Percentiles rank a stretch among this genome's conserved stretches.
These are phyloP conservation scores for Jamesozyma piceae DNA, from an alignment of 805 yeast genomes.

Conservation along the genomic window DNA sequence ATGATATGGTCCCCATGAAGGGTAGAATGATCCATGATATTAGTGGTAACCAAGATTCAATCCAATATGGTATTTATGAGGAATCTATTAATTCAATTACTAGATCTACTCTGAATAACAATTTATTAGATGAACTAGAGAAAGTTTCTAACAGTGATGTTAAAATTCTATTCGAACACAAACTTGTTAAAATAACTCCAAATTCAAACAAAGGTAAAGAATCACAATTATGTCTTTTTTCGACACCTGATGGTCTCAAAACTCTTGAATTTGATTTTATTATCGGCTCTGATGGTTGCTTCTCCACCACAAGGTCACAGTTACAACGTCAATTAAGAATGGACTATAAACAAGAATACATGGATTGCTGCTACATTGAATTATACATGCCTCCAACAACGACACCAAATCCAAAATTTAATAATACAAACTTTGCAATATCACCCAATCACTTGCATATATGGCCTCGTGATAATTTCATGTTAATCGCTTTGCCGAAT, in stretches of 20 bases:
- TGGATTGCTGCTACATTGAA: constrained; percentile 78
- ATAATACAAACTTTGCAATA: constrained; percentile 37
- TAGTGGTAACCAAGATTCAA: constrained; percentile 55
- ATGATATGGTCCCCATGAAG: constrained; percentile 68
- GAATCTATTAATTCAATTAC: constrained; percentile 82
- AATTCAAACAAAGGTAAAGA: constrained; percentile 8
- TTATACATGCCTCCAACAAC: constrained; percentile 57
- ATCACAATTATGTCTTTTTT: constrained; percentile 15
- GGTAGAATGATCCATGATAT: constrained; percentile 84
- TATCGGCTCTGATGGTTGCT: constrained; percentile 83
- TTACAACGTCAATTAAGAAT: constrained; percentile 58
- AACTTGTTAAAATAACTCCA: constrained; percentile 39
- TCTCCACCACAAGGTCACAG: constrained; percentile 60
- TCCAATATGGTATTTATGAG: constrained; percentile 70
- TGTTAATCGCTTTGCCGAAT: constrained; percentile 87
- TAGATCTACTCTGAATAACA: constrained; percentile 56
- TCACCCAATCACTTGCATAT: constrained; percentile 77
- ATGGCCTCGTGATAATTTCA: constrained; percentile 81
- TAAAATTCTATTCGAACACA: constrained; percentile 39
- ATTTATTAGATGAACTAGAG: constrained; percentile 55
- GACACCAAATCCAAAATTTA: constrained; percentile 17
- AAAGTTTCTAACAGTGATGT: constrained; percentile 23
- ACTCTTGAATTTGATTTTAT: constrained; percentile 42
- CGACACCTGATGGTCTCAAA: constrained; percentile 11
- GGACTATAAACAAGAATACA: constrained; percentile 66